Evolutionary conservation across 2,329 filamentous ascomycete genomes (phyloP), one percentile per base, ranked within the genome.

Genomic region (Talaromyces sp.): DNA sequence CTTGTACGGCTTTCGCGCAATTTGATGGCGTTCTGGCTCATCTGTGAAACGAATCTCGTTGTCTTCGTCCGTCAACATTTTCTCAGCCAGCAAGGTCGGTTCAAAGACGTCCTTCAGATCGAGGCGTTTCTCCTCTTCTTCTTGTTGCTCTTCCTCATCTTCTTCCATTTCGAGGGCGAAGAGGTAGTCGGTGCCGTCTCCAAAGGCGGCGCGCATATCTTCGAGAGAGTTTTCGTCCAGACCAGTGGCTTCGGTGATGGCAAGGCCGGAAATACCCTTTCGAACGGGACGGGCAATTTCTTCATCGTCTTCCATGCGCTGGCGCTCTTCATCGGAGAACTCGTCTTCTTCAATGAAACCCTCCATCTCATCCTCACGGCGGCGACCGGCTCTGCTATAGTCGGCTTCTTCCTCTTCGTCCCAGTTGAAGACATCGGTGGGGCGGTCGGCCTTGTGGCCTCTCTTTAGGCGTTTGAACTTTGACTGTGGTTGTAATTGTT

Each of bases 51-150:
- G 90, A 65, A 99, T 97, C 61, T 86, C 80, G 73, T 97, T 96
- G 74, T 99, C 94, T 64, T 92, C 92, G 61, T 97, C 94, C 9
- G 94, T 99, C 67, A 99, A 85, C 74, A 97, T 89, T 77, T 91
- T 93, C 77, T 99, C 94, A 60, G 89, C 88, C 43, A 99, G 84
- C 73, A 99, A 92, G 2, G 92, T 96, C 0, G 94, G 94, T 75
- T 99, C 94, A 69, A 99, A 99, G 56, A 99, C 93, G 72, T 99
- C 93, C 78, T 97, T 97, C 64, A 99, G 84, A 75, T 97, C 91
- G 48, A 97, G 85, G 51, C 88, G 88, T 68, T 92, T 90, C 65
- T 95, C 90, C 63, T 91, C 89, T 62, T 87, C 84, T 65, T 89
- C 83, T 60, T 89, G 86, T 54, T 90, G 87, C 65, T 95, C 90